Evolutionary conservation across 306 rosid genomes (phyloP).

Genomic region (Inga leiocalycina): DNA sequence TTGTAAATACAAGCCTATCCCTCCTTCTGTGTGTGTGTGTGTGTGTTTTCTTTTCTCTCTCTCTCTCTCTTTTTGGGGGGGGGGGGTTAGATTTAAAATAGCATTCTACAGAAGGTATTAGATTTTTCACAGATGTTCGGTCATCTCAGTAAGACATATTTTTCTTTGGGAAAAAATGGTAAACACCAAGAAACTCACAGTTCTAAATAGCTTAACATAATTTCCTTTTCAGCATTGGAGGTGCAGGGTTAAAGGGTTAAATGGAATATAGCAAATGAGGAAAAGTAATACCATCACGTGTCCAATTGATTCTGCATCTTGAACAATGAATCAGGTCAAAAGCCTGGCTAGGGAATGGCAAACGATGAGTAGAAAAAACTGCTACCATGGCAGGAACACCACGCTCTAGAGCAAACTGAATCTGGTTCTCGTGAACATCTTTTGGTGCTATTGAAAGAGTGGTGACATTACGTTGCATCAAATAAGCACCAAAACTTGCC

Average conservation of each 20-base stretch:
- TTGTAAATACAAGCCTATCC: slow-evolving; percentile 12
- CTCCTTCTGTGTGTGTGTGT: background rate
- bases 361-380: slow-evolving; percentile 66
- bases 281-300: slow-evolving; percentile 68
- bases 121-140: background rate
- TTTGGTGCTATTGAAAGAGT: slow-evolving; percentile 82
- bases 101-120: background rate
- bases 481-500: slow-evolving; percentile 89
- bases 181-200: slow-evolving; percentile 23
- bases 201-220: slow-evolving; percentile 4
- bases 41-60: background rate
- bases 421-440: slow-evolving; percentile 86
- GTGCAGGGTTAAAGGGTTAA: slow-evolving; percentile 18
- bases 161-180: background rate
- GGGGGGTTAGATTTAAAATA: background rate
- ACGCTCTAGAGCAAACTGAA: slow-evolving; percentile 95
- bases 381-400: slow-evolving; percentile 91
- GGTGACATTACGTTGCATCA: slow-evolving; percentile 70
- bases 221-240: slow-evolving; percentile 19
- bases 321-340: slow-evolving; percentile 94
- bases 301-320: slow-evolving; percentile 87
- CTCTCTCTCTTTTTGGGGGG: background rate
- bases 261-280: background rate
- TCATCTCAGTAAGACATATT: slow-evolving; percentile 4
- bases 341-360: slow-evolving; percentile 86